Percentiles rank a stretch among this genome's conserved stretches.
Conservation (phyloP, 805 yeast species). For the Schwanniomyces vanrijiae region DNA sequence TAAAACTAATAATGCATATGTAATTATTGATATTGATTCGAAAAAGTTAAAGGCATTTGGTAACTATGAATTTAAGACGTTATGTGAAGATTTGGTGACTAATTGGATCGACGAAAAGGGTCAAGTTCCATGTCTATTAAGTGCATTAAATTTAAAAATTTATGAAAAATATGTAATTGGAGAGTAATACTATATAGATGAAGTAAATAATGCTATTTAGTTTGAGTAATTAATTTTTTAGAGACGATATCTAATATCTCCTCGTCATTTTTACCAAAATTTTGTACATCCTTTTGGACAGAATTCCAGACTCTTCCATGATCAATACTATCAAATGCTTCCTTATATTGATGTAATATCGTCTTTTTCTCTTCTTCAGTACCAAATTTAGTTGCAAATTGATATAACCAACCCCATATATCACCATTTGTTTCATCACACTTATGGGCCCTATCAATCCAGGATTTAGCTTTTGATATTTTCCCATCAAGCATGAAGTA, state of each 20-base stretch:
- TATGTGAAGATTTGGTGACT: slow-evolving; percentile 51
- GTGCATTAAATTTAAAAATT: slow-evolving; percentile 69
- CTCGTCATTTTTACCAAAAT: slow-evolving; percentile 38
- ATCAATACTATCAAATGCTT: slow-evolving; percentile 49
- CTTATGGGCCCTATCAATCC: slow-evolving; percentile 72
- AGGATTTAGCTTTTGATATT: slow-evolving; percentile 59
- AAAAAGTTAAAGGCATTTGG: slow-evolving; percentile 56
- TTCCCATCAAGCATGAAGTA: slow-evolving; percentile 69
- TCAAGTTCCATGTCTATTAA: slow-evolving; percentile 75
- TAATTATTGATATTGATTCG: slow-evolving; percentile 57
- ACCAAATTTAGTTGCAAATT: slow-evolving; percentile 42
- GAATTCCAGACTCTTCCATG: slow-evolving; percentile 63
- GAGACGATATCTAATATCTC: slow-evolving; percentile 41
- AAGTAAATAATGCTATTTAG: slow-evolving; percentile 2
- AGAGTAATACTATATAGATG: slow-evolving; percentile 4
- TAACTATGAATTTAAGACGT: slow-evolving; percentile 32
- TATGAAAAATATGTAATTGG: slow-evolving; percentile 42
- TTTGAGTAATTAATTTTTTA: slow-evolving; percentile 11
- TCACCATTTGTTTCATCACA: slow-evolving; percentile 68
- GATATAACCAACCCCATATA: slow-evolving; percentile 66
- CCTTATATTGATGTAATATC: slow-evolving; percentile 35
- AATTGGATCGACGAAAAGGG: slow-evolving; percentile 68
- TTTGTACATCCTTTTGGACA: slow-evolving; percentile 48
- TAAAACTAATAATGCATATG: slow-evolving; percentile 38
- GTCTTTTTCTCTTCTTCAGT: slow-evolving; percentile 32